These are phyloP conservation scores for Rhizopogon rudus DNA, from an alignment of 768 basidiomycete species.

Conservation along the genomic window DNA sequence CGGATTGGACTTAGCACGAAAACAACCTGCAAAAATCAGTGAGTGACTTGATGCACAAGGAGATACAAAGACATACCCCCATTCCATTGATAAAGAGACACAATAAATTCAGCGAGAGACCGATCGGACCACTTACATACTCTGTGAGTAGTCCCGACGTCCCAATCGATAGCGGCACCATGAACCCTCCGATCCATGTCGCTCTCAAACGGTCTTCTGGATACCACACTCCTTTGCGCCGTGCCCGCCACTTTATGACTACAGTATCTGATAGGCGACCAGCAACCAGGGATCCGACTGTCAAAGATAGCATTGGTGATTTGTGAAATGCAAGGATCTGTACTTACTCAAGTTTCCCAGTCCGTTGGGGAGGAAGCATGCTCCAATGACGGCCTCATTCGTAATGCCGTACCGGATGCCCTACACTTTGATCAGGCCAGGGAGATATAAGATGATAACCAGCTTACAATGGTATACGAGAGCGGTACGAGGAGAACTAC, in stretches of 20 bases:
- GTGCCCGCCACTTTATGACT: constrained; percentile 38
- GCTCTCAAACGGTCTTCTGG: constrained; percentile 60
- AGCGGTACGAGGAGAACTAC: no score
- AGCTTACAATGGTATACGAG: constrained; percentile 19
- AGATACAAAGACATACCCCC: constrained; percentile 36
- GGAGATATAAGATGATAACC: not conserved
- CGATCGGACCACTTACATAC: constrained; percentile 40
- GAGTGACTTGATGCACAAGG: not conserved
- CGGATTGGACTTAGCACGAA: constrained; percentile 45
- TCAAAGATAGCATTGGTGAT: not conserved
- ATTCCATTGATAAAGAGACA: constrained; percentile 55
- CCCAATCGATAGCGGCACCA: constrained; percentile 47
- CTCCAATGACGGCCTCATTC: constrained; percentile 31
- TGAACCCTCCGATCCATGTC: constrained; percentile 36
- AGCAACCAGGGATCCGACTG: constrained; percentile 54
- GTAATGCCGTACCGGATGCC: constrained; percentile 29
- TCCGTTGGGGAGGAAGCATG: constrained; percentile 31
- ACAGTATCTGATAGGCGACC: constrained; percentile 51
- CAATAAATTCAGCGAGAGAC: constrained; percentile 42
- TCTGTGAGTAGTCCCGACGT: constrained; percentile 39
- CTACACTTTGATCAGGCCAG: constrained; percentile 11
- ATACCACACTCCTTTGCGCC: constrained; percentile 48
- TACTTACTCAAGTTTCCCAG: constrained; percentile 31
- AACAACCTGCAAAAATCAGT: constrained; percentile 35
- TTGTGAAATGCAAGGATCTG: not conserved